Evolutionary conservation across 129 eudicot genomes (phyloP).

Genomic region (Saussurea involucrata): DNA sequence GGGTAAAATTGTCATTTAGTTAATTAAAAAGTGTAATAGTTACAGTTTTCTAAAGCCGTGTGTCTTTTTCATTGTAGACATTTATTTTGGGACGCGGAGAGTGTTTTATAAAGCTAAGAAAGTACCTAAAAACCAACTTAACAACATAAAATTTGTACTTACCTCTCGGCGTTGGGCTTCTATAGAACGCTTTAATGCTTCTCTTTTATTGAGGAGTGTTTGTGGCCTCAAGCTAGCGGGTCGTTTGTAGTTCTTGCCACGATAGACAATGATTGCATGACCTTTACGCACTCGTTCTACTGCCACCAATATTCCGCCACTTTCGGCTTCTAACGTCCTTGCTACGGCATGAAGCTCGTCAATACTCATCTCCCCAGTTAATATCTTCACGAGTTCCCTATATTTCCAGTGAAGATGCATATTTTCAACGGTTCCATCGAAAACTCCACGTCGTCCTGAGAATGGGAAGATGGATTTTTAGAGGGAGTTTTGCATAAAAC

Average conservation of each 20-base stretch:
- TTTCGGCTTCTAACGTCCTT: conserved; percentile 76
- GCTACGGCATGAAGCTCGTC: conserved; percentile 71
- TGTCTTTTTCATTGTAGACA: not conserved
- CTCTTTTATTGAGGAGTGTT: conserved; percentile 75
- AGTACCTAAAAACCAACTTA: not conserved
- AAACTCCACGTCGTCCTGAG: conserved; percentile 91
- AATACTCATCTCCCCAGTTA: conserved; percentile 56
- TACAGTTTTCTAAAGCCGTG: not conserved
- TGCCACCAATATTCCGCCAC: conserved; percentile 92
- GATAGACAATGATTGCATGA: conserved; percentile 77
- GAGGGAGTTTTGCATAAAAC: not conserved
- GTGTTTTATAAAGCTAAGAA: not conserved
- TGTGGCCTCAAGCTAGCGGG: conserved; percentile 78
- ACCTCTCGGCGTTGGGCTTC: conserved; percentile 88
- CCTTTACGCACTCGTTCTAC: conserved; percentile 81
- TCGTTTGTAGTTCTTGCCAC: conserved; percentile 85
- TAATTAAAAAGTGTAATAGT: not conserved
- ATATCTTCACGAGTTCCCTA: conserved; percentile 87
- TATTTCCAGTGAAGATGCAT: conserved; percentile 99
- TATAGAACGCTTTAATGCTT: conserved; percentile 74
- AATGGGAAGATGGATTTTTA: conserved; percentile 13
- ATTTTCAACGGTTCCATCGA: conserved; percentile 93
- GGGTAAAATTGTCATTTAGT: not conserved
- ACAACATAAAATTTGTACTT: conserved; percentile 2
- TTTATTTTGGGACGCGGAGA: not conserved